Evolutionary conservation across 2,329 filamentous ascomycete species (phyloP), one percentile per base, ranked within the genome.

Genomic region (Zarea fungicola): DNA sequence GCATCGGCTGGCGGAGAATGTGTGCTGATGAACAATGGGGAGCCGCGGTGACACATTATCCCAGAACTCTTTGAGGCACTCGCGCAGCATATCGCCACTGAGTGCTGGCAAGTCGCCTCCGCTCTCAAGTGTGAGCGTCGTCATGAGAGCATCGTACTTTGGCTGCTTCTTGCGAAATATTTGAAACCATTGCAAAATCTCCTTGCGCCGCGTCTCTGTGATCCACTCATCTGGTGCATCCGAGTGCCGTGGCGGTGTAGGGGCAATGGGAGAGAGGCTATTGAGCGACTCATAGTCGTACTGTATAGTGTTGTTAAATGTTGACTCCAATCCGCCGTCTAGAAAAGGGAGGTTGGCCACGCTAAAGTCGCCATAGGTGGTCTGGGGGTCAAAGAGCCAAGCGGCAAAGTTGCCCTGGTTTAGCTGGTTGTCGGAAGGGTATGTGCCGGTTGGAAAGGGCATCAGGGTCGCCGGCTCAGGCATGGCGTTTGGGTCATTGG

Each of bases 21-120:
- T 95, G 2, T 89, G 87, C 58, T 89, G 86, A 62, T 96, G 90
- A 32, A 96, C 74, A 51, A 96, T 91, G 9, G 91, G 91, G 47
- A 96, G 71, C 54, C 95, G 88, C 7, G 87, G 84, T 53, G 92
- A 89, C 49, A 95, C 87, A 59, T 88, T 81, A 44, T 85, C 80
- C 90, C 90, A 96, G 65, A 89, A 96, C 37, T 88, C 88, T n/a
- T 81, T 78, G 53, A 92, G 79, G 60, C 91, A 95, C 13, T 85
- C 85, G 59, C 89, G 84, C 77, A 95, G 84, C 81, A 92, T 91
- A 42, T 87, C 82, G 42, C 90, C 65, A 61, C 81, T 89, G 53
- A 95, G 69, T 1, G 63, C 66, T 0, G 72, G 69, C 6, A 72
- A 49, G 54, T 76, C 72, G n/a, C 67, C 70, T 11, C 61, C 65